Percentiles rank a stretch among this genome's conserved stretches.
phyloP scores from a whole-genome alignment of 192 early-diverging fungal genomes.

The Coemansia sp. region DNA sequence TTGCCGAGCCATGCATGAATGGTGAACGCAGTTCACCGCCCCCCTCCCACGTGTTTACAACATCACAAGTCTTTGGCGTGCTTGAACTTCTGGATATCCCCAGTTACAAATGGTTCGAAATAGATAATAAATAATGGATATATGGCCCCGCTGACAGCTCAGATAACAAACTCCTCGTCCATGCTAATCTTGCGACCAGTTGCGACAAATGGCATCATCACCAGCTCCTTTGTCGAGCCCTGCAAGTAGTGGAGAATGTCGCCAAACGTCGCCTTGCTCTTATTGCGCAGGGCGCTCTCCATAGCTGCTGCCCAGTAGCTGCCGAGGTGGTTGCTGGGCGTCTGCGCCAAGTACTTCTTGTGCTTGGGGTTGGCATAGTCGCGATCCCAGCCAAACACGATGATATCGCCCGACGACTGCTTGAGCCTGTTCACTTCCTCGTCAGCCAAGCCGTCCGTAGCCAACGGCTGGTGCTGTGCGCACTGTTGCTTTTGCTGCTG shows the following conservation, averaged over 20 bases:
- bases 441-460: slow-evolving; percentile 5
- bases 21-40: background rate
- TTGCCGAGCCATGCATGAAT: background rate
- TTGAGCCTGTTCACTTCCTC: slow-evolving; percentile 24
- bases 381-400: slow-evolving; percentile 68
- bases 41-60: background rate
- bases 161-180: slow-evolving; percentile 49
- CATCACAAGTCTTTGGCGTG: background rate
- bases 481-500: slow-evolving; percentile 26
- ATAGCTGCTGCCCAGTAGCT: slow-evolving; percentile 71
- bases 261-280: slow-evolving; percentile 45
- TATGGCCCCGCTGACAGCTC: background rate
- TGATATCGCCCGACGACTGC: slow-evolving; percentile 41
- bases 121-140: background rate
- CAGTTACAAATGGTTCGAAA: background rate
- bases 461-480: slow-evolving; percentile 1
- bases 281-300: slow-evolving; percentile 45
- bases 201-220: slow-evolving; percentile 54
- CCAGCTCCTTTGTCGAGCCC: slow-evolving; percentile 24
- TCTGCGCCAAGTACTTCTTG: slow-evolving; percentile 70
- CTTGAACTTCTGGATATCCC: background rate
- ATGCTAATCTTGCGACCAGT: slow-evolving; percentile 51
- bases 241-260: slow-evolving; percentile 54
- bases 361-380: slow-evolving; percentile 69
- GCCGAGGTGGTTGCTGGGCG: slow-evolving; percentile 58